Conservation (phyloP, 305 asterid genomes). For the Fraxinus platypoda region DNA sequence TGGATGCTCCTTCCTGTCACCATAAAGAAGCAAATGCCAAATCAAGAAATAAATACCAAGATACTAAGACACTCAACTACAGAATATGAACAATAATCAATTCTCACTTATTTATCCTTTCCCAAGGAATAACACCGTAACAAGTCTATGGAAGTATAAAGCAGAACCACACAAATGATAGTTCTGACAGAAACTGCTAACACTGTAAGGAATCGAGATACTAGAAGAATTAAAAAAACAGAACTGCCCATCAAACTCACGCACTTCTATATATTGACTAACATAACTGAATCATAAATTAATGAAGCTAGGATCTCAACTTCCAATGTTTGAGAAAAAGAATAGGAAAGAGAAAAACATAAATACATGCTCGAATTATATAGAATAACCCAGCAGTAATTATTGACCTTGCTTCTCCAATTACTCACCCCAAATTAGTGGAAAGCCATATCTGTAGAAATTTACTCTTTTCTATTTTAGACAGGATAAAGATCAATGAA, state of each 20-base stretch:
- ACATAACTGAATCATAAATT: background rate
- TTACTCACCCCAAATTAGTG: background rate
- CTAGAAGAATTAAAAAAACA: background rate
- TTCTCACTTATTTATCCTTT: background rate
- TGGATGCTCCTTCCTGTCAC: slow-evolving; percentile 92
- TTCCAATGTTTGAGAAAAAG: background rate
- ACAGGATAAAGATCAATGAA: background rate
- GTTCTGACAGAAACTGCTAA: background rate
- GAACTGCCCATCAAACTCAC: background rate
- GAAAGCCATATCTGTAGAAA: background rate
- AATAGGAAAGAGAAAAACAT: background rate
- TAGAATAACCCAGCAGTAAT: background rate
- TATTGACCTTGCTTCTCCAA: background rate
- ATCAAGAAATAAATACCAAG: background rate
- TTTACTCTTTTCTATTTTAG: background rate
- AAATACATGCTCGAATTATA: background rate
- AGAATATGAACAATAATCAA: background rate
- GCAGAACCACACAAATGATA: background rate
- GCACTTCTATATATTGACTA: background rate
- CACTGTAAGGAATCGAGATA: background rate
- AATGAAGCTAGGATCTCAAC: background rate
- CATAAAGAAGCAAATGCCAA: slow-evolving; percentile 1
- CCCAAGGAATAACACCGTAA: background rate
- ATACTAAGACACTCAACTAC: background rate
- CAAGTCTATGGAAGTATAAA: background rate